Base-by-base conservation (phyloP, 2,329 filamentous ascomycete genomes). In the Aspergillus aculeatus region DNA sequence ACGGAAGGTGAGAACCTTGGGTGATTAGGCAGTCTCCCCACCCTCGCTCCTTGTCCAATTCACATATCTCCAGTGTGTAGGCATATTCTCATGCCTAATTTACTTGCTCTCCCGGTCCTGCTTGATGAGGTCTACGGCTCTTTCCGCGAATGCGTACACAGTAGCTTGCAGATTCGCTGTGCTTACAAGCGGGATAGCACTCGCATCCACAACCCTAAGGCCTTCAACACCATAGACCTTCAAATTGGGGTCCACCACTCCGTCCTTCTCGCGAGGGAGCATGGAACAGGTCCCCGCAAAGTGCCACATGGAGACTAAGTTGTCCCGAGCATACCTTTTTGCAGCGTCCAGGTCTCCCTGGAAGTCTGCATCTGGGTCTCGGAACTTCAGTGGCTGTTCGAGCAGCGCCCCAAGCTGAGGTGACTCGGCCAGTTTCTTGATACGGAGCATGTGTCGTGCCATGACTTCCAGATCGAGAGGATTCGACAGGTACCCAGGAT, bases 371-470 rank as follows among this genome's bases (percentile, higher is more conserved):
- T 14, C 56, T 44, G 50, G 50, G 50, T 58, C 56, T 26, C 50
- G 38, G 32, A 57, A 44, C 52, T 60, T 31, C 58, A 63, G 60
- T 24, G 50, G 38, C 49, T 61, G 16, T 70, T 70, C 49, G 64
- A 67, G 57, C 26, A 63, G 24, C 29, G 49, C 50, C 10, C 56
- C 50, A 10, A 58, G 56, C 56, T 58, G 56, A 44, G 50, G 29
- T 31, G 54, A 56, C 54, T 50, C 31, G 19, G 54, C 54, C 12
- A 56, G n/a, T 11, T 56, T 44, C 31, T 56, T 56, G 54, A 56
- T 47, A 44, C 47, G 11, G 47, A 56, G 47, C 31, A 56, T 44
- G 54, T 56, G 54, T 10, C 47, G 54, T 31, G 54, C 47, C 23
- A 56, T 50, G 47, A 56, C 54, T 50, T 56, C 54, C 31, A 56